phyloP scores from a whole-genome alignment of 345 rosid genomes.

The Xanthoceras sorbifolium region DNA sequence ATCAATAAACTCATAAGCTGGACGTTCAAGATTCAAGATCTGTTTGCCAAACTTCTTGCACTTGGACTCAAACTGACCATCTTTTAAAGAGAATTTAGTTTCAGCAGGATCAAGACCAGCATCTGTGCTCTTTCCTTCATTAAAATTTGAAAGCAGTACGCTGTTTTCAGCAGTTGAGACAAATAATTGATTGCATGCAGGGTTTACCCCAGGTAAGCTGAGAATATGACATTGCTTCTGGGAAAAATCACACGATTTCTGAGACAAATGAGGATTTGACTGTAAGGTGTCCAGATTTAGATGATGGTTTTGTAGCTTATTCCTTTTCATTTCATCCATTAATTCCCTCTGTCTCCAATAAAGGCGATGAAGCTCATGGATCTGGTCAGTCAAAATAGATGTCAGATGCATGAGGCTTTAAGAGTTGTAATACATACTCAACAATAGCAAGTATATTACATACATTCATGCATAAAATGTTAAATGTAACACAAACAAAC shows the following conservation, averaged over 20 bases:
- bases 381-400: slow-evolving; percentile 33
- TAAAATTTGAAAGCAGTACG: slow-evolving; percentile 5
- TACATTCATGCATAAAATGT: slow-evolving; percentile 3
- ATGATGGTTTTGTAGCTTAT: slow-evolving; percentile 17
- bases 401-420: slow-evolving; percentile 17
- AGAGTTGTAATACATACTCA: not conserved
- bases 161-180: slow-evolving; percentile 27
- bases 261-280: slow-evolving; percentile 25
- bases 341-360: slow-evolving; percentile 56
- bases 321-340: slow-evolving; percentile 50
- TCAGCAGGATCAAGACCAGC: slow-evolving; percentile 14
- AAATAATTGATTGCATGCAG: slow-evolving; percentile 30
- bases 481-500: not conserved
- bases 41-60: slow-evolving; percentile 42
- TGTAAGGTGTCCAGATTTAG: slow-evolving; percentile 21
- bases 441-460: slow-evolving; percentile 8
- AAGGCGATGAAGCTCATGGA: slow-evolving; percentile 62
- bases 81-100: slow-evolving; percentile 15
- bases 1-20: slow-evolving; percentile 43
- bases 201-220: slow-evolving; percentile 22
- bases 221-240: slow-evolving; percentile 11
- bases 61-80: slow-evolving; percentile 25
- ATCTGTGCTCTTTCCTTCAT: slow-evolving; percentile 14
- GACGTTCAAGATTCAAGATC: slow-evolving; percentile 59
- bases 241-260: slow-evolving; percentile 13